Evolutionary conservation across 345 rosid genomes (phyloP), one percentile per base, ranked within the genome.

Genomic region (Isatis tinctoria): DNA sequence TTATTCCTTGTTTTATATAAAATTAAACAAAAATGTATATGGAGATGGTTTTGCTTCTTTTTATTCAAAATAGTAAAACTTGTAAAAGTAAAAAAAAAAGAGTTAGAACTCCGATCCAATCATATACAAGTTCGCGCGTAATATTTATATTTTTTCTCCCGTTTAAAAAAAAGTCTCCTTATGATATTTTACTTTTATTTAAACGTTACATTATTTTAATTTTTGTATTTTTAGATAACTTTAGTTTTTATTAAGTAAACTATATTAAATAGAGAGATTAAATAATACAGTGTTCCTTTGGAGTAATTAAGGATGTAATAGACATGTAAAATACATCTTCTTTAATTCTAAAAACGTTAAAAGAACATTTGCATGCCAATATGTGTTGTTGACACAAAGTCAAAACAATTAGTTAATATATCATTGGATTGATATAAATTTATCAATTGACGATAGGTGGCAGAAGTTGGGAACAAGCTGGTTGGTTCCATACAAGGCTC

Each of bases 401-500:
- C 26, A 14, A 65, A 48, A 47, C 44, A 60, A 11, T 18, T 53
- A 51, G 24, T 35, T 13, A 58, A 13, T n/a, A n/a, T n/a, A n/a
- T n/a, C 54, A 20, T 41, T 30, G 33, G 59, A 74, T 56, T 26
- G 14, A 35, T 35, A 58, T 27, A 56, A 27, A 40, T 18, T 59
- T 27, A 17, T 3, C 36, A 47, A 22, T 7, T 10, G 65, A 48
- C 36, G 49, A 48, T 48, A 89, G 96, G 90, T 87, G 56, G 96
- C 96, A 1, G 86, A 84, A 79, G 14, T 85, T 64, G 90, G 79
- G 62, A 69, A 72, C 10, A 85, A 85, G 70, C 59, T 91, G 68
- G 91, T 85, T 33, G 96, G 97, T 56, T 86, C 82, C 62, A 85
- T 91, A 78, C 93, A 85, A 80, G 97, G 96, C 56, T 83, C 96